Percentiles rank a stretch among this genome's conserved stretches.
Evolutionary conservation across 1,284 basidiomycete genomes (phyloP).

Genomic region (Ceratobasidium sp.): DNA sequence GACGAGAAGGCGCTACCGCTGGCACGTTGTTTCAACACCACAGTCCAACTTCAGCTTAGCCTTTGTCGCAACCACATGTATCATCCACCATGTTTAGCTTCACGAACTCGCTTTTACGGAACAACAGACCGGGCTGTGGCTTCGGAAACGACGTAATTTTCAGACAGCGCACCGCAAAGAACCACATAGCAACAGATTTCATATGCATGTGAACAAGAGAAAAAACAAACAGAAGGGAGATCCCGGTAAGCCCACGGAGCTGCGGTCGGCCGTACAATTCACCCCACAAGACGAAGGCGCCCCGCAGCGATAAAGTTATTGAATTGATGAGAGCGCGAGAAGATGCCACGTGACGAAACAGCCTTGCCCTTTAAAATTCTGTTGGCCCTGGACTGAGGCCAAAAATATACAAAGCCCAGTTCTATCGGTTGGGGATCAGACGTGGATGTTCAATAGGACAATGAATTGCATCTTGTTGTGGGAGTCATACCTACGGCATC

Average conservation of each 20-base stretch:
- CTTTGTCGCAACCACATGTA: not conserved
- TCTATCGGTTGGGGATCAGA: slow-evolving; percentile 22
- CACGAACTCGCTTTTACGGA: not conserved
- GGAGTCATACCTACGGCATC: not conserved
- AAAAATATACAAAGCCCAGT: not conserved
- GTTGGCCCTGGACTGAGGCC: not conserved
- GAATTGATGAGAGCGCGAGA: not conserved
- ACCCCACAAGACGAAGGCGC: not conserved
- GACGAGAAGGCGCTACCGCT: not conserved
- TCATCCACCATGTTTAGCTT: not conserved
- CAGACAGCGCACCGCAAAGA: not conserved
- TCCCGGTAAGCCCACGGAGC: not conserved
- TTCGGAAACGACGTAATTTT: not conserved
- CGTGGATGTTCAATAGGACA: not conserved
- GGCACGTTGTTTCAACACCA: slow-evolving; percentile 6
- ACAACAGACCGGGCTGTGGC: not conserved
- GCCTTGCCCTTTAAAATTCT: not conserved
- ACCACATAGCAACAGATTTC: not conserved
- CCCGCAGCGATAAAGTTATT: not conserved
- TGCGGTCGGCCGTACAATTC: not conserved
- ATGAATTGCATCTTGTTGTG: not conserved
- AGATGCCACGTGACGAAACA: not conserved
- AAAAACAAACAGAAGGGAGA: not conserved
- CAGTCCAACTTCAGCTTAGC: slow-evolving; percentile 9
- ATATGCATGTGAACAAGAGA: not conserved